A percentile compares a stretch with the other conserved stretches of the same genome.
Conservation (phyloP, 2,329 filamentous ascomycete species). For the Bertia moriformis region DNA sequence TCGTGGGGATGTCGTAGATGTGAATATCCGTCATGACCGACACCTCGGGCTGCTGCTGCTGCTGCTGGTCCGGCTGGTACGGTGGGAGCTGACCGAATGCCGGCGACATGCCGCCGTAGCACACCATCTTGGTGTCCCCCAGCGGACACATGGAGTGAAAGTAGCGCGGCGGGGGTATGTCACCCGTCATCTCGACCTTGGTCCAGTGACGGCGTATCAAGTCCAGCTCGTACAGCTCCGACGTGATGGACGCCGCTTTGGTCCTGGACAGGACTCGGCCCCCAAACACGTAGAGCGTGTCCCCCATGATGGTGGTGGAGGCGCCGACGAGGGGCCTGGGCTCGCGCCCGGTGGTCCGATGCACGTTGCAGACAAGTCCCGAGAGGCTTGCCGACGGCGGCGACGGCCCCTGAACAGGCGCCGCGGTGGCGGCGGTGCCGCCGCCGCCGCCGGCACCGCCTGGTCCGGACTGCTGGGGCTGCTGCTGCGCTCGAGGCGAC, state of each 20-base stretch:
- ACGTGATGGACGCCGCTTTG: conserved; percentile 65
- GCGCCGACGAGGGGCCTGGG: conserved; percentile 85
- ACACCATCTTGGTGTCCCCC: conserved; percentile 90
- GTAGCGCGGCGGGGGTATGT: conserved; percentile 80
- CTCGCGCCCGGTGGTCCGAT: conserved; percentile 77
- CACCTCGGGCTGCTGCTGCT: conserved; percentile 67
- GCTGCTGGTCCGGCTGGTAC: conserved; percentile 22
- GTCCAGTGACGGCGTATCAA: conserved; percentile 85
- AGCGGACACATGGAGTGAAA: conserved; percentile 93
- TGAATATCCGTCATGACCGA: conserved; percentile 97
- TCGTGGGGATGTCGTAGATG: conserved; percentile 74
- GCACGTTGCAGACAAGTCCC: conserved; percentile 57
- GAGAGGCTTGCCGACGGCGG: conserved; percentile 38
- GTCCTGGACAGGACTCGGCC: conserved; percentile 75
- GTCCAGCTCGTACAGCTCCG: conserved; percentile 86
- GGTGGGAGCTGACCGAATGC: conserved; percentile 33
- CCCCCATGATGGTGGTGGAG: conserved; percentile 84
- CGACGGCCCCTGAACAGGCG: conserved; percentile 16
- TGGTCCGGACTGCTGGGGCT: conserved; percentile 18
- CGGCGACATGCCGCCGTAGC: conserved; percentile 96
- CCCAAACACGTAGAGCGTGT: conserved; percentile 94
- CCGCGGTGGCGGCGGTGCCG: conserved; percentile 27
- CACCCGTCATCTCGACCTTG: conserved; percentile 69
- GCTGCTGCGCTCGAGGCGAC: conserved; percentile 31
- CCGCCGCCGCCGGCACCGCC: conserved; percentile 21